Conservation (phyloP, 306 rosid genomes). For the Lotus japonicus region DNA sequence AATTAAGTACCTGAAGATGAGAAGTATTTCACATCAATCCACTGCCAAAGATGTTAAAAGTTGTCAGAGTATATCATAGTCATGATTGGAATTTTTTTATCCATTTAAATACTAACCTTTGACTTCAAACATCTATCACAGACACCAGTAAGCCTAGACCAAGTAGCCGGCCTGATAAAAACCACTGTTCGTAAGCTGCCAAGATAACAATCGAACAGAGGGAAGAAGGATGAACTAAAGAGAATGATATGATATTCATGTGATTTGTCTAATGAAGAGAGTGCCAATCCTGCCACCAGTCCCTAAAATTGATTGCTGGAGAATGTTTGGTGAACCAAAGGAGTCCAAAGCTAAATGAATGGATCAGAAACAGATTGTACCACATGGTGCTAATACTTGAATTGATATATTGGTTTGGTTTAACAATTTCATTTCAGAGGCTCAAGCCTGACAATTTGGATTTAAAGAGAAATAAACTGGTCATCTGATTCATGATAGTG, state of each 20-base stretch:
- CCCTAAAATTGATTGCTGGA: slow-evolving; percentile 6
- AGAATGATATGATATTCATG: neutral
- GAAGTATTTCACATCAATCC: slow-evolving; percentile 55
- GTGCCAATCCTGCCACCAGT: neutral
- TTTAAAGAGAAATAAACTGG: neutral
- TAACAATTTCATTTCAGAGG: slow-evolving; percentile 11
- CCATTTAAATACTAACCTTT: slow-evolving; percentile 56
- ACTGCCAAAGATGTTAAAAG: slow-evolving; percentile 36
- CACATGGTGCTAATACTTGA: neutral
- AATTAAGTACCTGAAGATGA: slow-evolving; percentile 66
- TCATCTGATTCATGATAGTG: neutral
- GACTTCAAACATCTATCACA: slow-evolving; percentile 32
- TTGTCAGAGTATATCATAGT: slow-evolving; percentile 27
- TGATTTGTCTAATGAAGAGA: neutral
- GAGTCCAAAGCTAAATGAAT: neutral
- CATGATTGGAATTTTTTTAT: slow-evolving; percentile 4
- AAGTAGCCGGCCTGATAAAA: slow-evolving; percentile 56
- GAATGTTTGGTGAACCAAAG: neutral
- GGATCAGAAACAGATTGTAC: too few species aligned
- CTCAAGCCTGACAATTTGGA: slow-evolving; percentile 5
- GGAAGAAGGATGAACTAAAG: neutral
- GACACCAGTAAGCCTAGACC: slow-evolving; percentile 41
- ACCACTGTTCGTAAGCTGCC: slow-evolving; percentile 31
- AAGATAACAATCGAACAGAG: slow-evolving; percentile 8
- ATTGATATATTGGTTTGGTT: neutral